Conservation (phyloP, 139 green algal genomes). For the Monoraphidium neglectum region DNA sequence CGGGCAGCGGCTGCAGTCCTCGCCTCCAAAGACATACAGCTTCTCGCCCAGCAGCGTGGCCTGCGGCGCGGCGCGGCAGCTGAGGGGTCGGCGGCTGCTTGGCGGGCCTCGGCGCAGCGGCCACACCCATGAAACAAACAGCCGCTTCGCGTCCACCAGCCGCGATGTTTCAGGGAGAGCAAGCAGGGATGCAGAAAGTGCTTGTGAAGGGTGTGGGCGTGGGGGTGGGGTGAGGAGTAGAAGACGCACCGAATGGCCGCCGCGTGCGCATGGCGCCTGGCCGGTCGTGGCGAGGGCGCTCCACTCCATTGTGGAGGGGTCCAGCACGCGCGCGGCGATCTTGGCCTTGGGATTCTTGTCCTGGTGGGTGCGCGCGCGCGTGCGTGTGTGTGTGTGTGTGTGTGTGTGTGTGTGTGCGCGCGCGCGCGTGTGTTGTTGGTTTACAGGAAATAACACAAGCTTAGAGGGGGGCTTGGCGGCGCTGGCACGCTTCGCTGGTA, state of each 20-base stretch:
- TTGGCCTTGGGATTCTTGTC: not conserved
- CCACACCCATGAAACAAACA: not conserved
- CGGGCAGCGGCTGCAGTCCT: conserved; percentile 69
- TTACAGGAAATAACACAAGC: no score
- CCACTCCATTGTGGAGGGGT: conserved; percentile 63
- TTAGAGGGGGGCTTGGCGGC: no score
- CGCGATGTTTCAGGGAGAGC: not conserved
- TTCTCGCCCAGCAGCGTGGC: conserved; percentile 62
- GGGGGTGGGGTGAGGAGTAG: not conserved
- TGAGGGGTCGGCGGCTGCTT: not conserved
- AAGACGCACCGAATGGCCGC: conserved; percentile 70
- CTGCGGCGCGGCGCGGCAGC: conserved; percentile 29
- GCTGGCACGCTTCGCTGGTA: no score
- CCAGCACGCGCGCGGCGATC: conserved; percentile 70
- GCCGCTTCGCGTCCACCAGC: not conserved
- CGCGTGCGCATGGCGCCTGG: conserved; percentile 55
- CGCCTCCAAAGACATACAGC: conserved; percentile 85
- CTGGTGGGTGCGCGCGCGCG: no score
- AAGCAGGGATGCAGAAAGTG: not conserved
- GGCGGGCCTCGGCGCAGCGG: not conserved
- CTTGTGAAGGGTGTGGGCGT: not conserved
- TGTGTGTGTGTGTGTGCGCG: no score
- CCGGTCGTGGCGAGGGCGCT: conserved; percentile 29
- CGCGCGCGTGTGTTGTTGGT: no score
- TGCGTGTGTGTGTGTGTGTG: no score